phyloP scores from a whole-genome alignment of 148 eudicot species.

The Rhododendron vialii region DNA sequence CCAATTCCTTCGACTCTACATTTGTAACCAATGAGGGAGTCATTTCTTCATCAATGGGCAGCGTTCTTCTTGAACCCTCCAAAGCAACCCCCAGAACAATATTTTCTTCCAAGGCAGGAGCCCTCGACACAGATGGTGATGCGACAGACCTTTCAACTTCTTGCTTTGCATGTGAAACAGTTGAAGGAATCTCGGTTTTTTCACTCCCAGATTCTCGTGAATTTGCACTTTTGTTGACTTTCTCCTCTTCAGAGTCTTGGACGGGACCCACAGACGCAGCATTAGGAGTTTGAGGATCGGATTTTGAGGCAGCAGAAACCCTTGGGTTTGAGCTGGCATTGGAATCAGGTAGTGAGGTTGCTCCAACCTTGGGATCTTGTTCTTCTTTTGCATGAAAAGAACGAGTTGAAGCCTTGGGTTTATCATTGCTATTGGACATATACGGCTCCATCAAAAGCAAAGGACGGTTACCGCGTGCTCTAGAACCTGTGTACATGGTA shows the following conservation, averaged over 20 bases:
- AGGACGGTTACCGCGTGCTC: constrained; percentile 43
- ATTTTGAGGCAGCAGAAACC: constrained; percentile 11
- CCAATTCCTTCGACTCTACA: constrained; percentile 51
- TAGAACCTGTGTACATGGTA: constrained; percentile 40
- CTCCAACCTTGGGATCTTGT: constrained; percentile 34
- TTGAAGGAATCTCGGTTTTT: constrained; percentile 5
- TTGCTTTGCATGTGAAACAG: constrained; percentile 30
- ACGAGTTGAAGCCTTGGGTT: constrained; percentile 44
- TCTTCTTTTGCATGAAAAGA: constrained; percentile 27
- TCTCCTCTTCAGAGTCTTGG: constrained; percentile 16
- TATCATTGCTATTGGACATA: constrained; percentile 58
- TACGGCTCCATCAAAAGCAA: constrained; percentile 61
- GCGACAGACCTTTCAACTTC: constrained; percentile 27
- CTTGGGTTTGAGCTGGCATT: constrained; percentile 21
- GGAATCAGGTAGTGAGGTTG: constrained; percentile 19
- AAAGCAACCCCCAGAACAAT: constrained; percentile 78
- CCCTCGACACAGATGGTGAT: constrained; percentile 31
- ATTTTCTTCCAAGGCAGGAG: constrained; percentile 61
- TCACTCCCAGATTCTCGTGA: background rate
- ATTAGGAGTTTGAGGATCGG: constrained; percentile 6
- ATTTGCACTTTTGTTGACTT: constrained; percentile 6
- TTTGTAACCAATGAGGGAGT: constrained; percentile 18
- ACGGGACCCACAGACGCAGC: background rate
- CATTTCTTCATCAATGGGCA: constrained; percentile 68
- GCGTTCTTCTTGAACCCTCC: constrained; percentile 74